Evolutionary conservation across 768 basidiomycete genomes (phyloP), one percentile per base, ranked within the genome.

Genomic region (Myochromella boudieri): DNA sequence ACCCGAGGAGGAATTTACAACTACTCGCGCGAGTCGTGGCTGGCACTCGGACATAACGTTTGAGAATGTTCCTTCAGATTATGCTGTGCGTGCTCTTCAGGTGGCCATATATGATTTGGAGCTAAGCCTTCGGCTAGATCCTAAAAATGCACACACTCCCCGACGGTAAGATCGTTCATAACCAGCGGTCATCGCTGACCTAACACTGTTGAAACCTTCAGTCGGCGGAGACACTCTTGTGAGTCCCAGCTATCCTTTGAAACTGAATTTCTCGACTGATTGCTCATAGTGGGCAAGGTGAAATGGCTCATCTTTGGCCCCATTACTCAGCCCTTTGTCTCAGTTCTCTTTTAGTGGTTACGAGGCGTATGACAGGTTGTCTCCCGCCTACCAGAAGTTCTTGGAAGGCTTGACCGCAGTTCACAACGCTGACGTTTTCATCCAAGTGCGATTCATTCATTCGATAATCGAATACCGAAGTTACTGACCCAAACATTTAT

Each of bases 1-100:
- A 14, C 68, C 68, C 0, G 69, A 67, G 11, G 60, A 36, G 3
- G 26, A 21, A 39, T 51, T 56, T n/a, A 49, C 54, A 21, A 60
- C 52, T 17, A 57, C 56, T n/a, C 68, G 71, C 15, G 74, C 74
- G 14, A 73, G 70, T 52, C 61, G 56, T 24, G 71, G 72, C 4
- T 78, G 75, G 80, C 80, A 82, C 56, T 60, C 78, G 0, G 80
- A 81, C 58, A 80, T 83, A 53, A 77, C 80, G 1, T 85, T 84
- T 54, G 82, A 85, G 56, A 68, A 58, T 5, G 66, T 80, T 12
- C 84, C 84, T 5, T 75, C 77, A 3, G 82, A 84, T 59, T 84
- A 79, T 55, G 74, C 82, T 5, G 72, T 73, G 34, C 8, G 31
- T 14, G 33, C 4, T 10, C 28, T 9, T 17, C 21, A 22, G 11